phyloP scores from a whole-genome alignment of 2,329 filamentous ascomycete genomes.

The Lasiodiplodia theobromae region DNA sequence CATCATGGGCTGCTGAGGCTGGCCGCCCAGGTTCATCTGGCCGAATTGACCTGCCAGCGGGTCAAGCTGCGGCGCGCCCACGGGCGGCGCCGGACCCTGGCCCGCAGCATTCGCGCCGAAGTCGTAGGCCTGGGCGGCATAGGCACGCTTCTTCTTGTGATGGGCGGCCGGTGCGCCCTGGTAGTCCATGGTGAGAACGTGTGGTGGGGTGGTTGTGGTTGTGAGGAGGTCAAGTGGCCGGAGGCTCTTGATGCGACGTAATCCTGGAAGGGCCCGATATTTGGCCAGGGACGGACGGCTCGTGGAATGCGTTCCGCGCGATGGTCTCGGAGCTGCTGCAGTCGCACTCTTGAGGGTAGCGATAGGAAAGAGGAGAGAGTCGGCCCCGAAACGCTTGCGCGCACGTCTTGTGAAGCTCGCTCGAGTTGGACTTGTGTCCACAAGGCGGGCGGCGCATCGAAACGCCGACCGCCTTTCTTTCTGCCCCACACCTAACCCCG shows the following conservation, averaged over 20 bases:
- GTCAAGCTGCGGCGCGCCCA: constrained; percentile 64
- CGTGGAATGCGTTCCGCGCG: constrained; percentile 16
- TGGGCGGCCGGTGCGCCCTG: constrained; percentile 24
- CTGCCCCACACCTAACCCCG: constrained; percentile 9
- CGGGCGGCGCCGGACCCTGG: constrained; percentile 53
- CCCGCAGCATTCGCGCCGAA: constrained; percentile 80
- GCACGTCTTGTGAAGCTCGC: not conserved
- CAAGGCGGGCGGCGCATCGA: constrained; percentile 16
- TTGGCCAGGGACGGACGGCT: constrained; percentile 16
- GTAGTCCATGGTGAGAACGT: constrained; percentile 27
- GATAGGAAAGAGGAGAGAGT: constrained; percentile 5
- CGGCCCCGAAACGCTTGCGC: not conserved
- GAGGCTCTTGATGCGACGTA: constrained; percentile 31
- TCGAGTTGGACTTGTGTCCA: constrained; percentile 17
- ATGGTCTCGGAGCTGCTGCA: not conserved
- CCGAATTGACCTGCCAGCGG: constrained; percentile 85
- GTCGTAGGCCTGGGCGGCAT: constrained; percentile 93
- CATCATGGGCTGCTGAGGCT: constrained; percentile 50
- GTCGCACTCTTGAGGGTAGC: not conserved
- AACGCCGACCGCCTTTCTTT: constrained; percentile 20
- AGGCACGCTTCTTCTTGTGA: constrained; percentile 91
- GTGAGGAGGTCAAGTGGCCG: constrained; percentile 27
- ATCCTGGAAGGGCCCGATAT: constrained; percentile 24
- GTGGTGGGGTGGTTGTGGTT: constrained; percentile 11
- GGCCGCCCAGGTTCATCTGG: constrained; percentile 70